A percentile compares a stretch with the other conserved stretches of the same genome.
phyloP scores from a whole-genome alignment of 371 early-diverging fungal species.

The Blastocladiella emersonii region DNA sequence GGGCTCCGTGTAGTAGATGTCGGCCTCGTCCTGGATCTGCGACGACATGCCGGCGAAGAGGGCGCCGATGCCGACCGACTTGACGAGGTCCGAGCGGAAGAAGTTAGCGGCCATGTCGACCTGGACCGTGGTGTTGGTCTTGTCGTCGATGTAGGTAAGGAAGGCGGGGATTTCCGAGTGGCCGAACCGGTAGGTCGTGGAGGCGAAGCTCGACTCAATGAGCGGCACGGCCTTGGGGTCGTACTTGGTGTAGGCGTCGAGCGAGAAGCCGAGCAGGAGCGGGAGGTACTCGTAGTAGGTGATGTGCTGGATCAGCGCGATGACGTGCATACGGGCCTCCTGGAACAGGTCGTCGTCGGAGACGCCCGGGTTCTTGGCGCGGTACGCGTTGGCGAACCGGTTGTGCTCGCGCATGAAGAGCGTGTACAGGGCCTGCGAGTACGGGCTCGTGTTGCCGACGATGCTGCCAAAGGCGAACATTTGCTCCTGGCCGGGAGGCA shows the following conservation, averaged over 20 bases:
- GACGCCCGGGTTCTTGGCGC: constrained; percentile 10
- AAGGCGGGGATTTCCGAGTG: constrained; percentile 12
- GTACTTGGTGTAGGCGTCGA: constrained; percentile 17
- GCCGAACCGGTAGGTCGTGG: constrained; percentile 19
- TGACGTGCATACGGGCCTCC: constrained; percentile 18
- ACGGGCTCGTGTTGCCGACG: constrained; percentile 5
- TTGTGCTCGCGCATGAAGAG: constrained; percentile 23
- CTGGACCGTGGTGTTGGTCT: background rate
- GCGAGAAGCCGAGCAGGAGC: constrained; percentile 11
- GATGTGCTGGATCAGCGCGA: constrained; percentile 20
- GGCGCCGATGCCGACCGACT: background rate
- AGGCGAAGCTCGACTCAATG: constrained; percentile 16
- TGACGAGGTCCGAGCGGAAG: background rate
- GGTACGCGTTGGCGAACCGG: constrained; percentile 12
- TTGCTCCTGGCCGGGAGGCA: background rate
- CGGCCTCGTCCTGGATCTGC: background rate
- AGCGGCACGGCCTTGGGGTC: constrained; percentile 13
- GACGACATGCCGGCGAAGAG: background rate
- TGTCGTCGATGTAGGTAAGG: background rate
- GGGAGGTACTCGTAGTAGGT: constrained; percentile 8
- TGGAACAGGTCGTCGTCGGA: constrained; percentile 18
- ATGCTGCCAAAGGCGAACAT: constrained; percentile 7
- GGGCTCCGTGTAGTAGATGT: background rate
- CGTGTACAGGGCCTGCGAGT: constrained; percentile 8
- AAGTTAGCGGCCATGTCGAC: background rate